Base-by-base conservation (phyloP, 2,329 filamentous ascomycete species). In the Xylariaceae sp. region DNA sequence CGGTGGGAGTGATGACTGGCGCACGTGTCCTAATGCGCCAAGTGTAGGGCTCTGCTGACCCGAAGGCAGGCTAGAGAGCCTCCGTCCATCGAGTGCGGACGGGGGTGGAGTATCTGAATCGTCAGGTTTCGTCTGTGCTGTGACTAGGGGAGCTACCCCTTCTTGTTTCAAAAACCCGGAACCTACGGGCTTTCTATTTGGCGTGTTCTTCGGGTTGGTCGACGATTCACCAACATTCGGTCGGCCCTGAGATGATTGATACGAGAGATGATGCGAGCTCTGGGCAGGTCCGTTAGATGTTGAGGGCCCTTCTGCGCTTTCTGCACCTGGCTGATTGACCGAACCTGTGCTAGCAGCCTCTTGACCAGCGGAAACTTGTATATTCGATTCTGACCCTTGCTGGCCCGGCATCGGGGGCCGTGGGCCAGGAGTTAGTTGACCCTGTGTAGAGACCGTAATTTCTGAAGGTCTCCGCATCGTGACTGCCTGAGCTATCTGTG, bases 121-220 rank as follows among this genome's bases (percentile, higher is more conserved):
- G 16, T 57, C 48, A 16, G 41, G n/a, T 41, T 54, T 54, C 19
- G 32, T 43, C 14, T 21, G 43, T 14, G 23, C 40, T 41, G 40
- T 43, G 46, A 26, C 23, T 26, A 26, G 9, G 23, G 23, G 12
- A 18, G 43, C n/a, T 44, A 40, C 40, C 12, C 55, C 61, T 16
- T 65, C 65, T 40, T 51, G 62, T 47, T 54, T 67, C 4, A 60
- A 48, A 26, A 56, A 50, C 14, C 63, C 65, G 7, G 69, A 70
- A 3, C 65, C 69, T 14, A 71, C 68, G 3, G 70, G 70, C 43
- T 72, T 71, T 40, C 70, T 65, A 19, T 56, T 67, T 6, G 69
- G 70, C 1, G 68, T 60, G 5, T 44, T 45, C 0, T 65, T 65
- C 29, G 59, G 48, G n/a, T 52, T 49, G 3, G 40, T 23, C 1